Evolutionary conservation across 2,329 filamentous ascomycete species (phyloP).

Genomic region (Fusarium musae): DNA sequence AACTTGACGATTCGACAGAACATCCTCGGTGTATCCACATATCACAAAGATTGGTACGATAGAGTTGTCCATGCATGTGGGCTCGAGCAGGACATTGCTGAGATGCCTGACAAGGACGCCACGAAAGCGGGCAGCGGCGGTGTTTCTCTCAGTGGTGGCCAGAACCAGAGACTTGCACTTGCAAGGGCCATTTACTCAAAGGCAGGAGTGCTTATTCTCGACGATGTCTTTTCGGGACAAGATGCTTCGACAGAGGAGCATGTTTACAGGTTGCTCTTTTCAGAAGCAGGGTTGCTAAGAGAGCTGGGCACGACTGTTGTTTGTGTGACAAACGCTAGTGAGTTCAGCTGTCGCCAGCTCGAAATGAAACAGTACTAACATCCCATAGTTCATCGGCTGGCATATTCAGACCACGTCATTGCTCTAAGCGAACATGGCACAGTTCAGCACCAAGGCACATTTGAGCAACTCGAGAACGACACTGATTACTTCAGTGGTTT

Average conservation of each 20-base stretch:
- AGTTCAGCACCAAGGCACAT: conserved; percentile 20
- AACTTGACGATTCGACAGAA: conserved; percentile 16
- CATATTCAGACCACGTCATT: conserved; percentile 7
- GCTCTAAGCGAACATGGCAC: conserved; percentile 8
- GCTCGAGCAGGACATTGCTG: conserved; percentile 7
- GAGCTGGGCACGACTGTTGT: conserved; percentile 1
- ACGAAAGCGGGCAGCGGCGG: conserved; percentile 48
- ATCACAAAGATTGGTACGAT: conserved; percentile 9
- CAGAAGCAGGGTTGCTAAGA: neutral
- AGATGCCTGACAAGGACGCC: neutral
- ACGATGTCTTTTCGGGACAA: conserved; percentile 48
- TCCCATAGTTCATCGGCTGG: neutral
- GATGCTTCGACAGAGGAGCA: conserved; percentile 25
- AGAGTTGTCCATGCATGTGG: conserved; percentile 8
- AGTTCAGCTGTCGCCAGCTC: neutral
- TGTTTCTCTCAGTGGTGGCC: conserved; percentile 50
- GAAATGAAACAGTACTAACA: neutral
- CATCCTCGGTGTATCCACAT: conserved; percentile 2
- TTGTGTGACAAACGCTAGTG: conserved; percentile 14
- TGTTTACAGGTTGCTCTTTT: conserved; percentile 10
- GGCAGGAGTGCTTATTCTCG: conserved; percentile 44
- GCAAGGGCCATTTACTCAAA: conserved; percentile 42
- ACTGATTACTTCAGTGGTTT: conserved; percentile 16
- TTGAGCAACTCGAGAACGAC: conserved; percentile 10
- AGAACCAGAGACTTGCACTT: conserved; percentile 46